Base-by-base conservation (phyloP, 2,329 filamentous ascomycete genomes). In the Fusarium bulbicola region DNA sequence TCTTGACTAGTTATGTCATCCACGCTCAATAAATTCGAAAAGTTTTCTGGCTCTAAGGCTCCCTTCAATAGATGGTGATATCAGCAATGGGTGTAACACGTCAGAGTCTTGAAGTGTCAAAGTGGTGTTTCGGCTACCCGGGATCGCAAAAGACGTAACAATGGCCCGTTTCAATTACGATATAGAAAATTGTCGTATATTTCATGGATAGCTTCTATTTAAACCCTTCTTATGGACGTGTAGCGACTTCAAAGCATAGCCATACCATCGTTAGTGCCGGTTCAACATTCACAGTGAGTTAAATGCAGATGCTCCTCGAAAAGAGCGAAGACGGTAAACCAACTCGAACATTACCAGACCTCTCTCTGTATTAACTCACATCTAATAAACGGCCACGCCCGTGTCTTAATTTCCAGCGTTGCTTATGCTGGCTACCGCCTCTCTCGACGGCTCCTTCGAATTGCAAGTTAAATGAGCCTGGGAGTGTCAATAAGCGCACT, bases 1-100 rank as follows among this genome's bases (percentile, higher is more conserved):
- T 50, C 10, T 7, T 24, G 4, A n/a, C 21, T n/a, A 13, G n/a
- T 7, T 24, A 11, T 13, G 0, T 16, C 5, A 6, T 16, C 0
- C 18, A 0, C 4, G 6, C 26, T 30, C 4, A 1, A 9, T 5
- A 30, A 50, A 5, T 4, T 8, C 3, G 2, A 10, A 7, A 24
- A 7, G 1, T 6, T 5, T 24, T 13, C 21, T 32, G 16, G 8
- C 12, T 24, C 7, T 32, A 1, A 24, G 1, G 0, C 6, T 16
- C 15, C 12, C 1, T 26, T 8, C 14, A 14, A 3, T 16, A 7
- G 7, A 14, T 8, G 15, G 7, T n/a, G 40, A 6, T 14, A 14
- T 34, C 4, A 6, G 18, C 9, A 16, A 39, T 18, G 1, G 6
- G 6, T 28, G 26, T 7, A 3, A 3, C 30, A 11, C 20, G 2